Percentiles rank a stretch among this genome's conserved stretches.
These are phyloP conservation scores for Wickerhamomyces chaumierensis DNA, from an alignment of 805 yeast genomes.

Conservation along the genomic window DNA sequence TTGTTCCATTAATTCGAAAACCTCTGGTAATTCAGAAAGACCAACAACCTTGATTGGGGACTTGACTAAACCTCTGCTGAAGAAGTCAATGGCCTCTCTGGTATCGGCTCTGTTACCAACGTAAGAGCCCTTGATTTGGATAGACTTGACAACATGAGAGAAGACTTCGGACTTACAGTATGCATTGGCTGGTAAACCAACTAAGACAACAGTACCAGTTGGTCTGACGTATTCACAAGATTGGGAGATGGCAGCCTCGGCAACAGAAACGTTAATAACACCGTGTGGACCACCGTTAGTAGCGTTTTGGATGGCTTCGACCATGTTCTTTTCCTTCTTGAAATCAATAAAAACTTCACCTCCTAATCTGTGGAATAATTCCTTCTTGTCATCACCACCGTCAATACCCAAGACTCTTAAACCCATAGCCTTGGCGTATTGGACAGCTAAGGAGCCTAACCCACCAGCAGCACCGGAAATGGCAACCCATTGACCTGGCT, in stretches of 20 bases:
- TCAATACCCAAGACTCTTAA: constrained; percentile 61
- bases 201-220: constrained; percentile 59
- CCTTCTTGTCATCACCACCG: constrained; percentile 54
- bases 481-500: constrained; percentile 68
- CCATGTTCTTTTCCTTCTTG: constrained; percentile 41
- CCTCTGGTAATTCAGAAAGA: constrained; percentile 54
- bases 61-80: constrained; percentile 57
- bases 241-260: constrained; percentile 53
- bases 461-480: constrained; percentile 78
- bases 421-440: constrained; percentile 73
- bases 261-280: constrained; percentile 65
- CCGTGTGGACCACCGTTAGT: constrained; percentile 73
- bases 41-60: constrained; percentile 71
- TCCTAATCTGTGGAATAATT: constrained; percentile 45
- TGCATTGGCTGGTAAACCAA: constrained; percentile 77
- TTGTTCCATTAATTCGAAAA: constrained; percentile 68
- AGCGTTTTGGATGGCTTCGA: constrained; percentile 39
- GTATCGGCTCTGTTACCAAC: constrained; percentile 88
- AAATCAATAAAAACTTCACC: constrained; percentile 57
- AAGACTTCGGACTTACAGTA: constrained; percentile 60
- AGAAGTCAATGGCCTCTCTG: constrained; percentile 70
- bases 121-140: constrained; percentile 68
- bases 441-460: constrained; percentile 63
- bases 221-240: constrained; percentile 52
- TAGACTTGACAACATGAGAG: constrained; percentile 60